Evolutionary conservation across 768 basidiomycete genomes (phyloP).

Genomic region (Hortiboletus flavorubellus): DNA sequence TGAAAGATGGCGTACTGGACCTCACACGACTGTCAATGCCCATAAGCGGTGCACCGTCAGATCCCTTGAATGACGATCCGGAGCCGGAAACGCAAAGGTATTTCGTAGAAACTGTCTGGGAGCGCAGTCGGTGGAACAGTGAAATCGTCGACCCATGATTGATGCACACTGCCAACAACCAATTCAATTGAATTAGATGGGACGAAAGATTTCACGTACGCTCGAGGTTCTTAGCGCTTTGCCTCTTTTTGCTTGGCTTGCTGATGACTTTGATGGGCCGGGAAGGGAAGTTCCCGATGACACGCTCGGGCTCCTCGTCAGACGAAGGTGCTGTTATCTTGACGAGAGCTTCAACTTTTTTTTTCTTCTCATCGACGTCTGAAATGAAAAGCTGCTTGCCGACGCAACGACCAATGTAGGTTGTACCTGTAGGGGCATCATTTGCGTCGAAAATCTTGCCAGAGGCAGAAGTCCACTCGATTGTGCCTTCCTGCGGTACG

Average conservation of each 20-base stretch:
- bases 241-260: conserved; percentile 96
- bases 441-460: conserved; percentile 83
- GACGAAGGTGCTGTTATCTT: conserved; percentile 79
- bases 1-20: conserved; percentile 79
- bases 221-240: conserved; percentile 90
- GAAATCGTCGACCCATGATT: conserved; percentile 95
- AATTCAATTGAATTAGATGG: conserved; percentile 14
- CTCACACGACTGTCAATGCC: conserved; percentile 71
- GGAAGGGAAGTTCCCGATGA: conserved; percentile 87
- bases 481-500: conserved; percentile 75
- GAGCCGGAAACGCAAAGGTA: conserved; percentile 96
- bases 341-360: conserved; percentile 91
- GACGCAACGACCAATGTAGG: conserved; percentile 89
- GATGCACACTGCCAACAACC: conserved; percentile 70
- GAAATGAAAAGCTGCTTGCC: conserved; percentile 95
- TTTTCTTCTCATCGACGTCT: conserved; percentile 92
- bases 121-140: conserved; percentile 91
- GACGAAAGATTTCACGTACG: conserved; percentile 48
- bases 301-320: conserved; percentile 76
- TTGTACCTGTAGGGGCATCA: conserved; percentile 76
- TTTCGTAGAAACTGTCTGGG: conserved; percentile 94
- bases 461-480: conserved; percentile 84
- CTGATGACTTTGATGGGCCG: conserved; percentile 98
- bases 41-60: conserved; percentile 84
- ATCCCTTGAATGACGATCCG: conserved; percentile 87